Percentiles rank a stretch among this genome's conserved stretches.
phyloP scores from a whole-genome alignment of 1,284 basidiomycete species.

The Cryptococcus wingfieldii region DNA sequence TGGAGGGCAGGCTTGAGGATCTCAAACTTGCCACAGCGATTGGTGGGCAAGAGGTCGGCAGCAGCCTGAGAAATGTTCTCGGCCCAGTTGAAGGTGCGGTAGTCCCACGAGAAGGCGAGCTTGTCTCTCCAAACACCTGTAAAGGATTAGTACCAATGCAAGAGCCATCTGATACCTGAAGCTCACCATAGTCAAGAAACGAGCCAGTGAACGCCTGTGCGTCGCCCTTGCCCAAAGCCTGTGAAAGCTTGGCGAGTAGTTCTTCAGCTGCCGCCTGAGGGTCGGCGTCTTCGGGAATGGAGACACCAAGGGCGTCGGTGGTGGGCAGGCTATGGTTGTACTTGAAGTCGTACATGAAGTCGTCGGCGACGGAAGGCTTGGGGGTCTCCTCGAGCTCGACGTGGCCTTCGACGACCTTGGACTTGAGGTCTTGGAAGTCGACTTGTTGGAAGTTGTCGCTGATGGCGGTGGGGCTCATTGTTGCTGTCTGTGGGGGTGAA shows the following conservation, averaged over 20 bases:
- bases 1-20: constrained; percentile 47
- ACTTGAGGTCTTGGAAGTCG: constrained; percentile 13
- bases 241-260: constrained; percentile 4
- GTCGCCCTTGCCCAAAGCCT: constrained; percentile 4
- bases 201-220: constrained; percentile 19
- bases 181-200: constrained; percentile 29
- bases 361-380: constrained; percentile 13
- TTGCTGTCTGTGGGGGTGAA: neutral
- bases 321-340: constrained; percentile 24
- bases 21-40: constrained; percentile 42
- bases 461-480: constrained; percentile 20
- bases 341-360: constrained; percentile 32
- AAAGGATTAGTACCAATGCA: neutral
- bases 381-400: constrained; percentile 5
- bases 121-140: constrained; percentile 29
- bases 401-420: constrained; percentile 15
- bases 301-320: constrained; percentile 9
- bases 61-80: constrained; percentile 43
- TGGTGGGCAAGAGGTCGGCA: constrained; percentile 18
- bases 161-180: neutral
- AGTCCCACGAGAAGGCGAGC: constrained; percentile 55
- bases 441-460: constrained; percentile 1
- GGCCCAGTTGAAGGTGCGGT: constrained; percentile 58
- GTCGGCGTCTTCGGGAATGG: constrained; percentile 15
- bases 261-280: constrained; percentile 5